phyloP scores from a whole-genome alignment of 441 rosid genomes.

The Mallotus repandus region DNA sequence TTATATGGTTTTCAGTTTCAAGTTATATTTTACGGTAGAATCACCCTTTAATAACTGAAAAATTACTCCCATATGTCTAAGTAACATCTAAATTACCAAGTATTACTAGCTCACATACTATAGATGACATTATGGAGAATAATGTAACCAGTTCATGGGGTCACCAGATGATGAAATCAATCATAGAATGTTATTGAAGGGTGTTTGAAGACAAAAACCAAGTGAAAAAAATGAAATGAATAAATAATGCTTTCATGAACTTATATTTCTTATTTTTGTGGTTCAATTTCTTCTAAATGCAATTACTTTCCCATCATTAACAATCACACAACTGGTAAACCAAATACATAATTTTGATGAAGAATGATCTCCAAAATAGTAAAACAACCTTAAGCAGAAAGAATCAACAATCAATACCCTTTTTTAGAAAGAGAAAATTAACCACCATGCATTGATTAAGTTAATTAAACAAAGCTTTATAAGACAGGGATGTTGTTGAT shows the following conservation, averaged over 20 bases:
- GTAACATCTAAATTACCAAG: not conserved
- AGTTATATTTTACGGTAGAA: not conserved
- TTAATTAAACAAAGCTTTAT: not conserved
- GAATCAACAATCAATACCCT: not conserved
- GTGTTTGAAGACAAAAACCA: not conserved
- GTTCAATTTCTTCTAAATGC: slow-evolving; percentile 83
- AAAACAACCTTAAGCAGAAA: not conserved
- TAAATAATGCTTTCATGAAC: slow-evolving; percentile 3
- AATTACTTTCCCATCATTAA: slow-evolving; percentile 65
- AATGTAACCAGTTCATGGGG: not conserved
- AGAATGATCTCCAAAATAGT: not conserved
- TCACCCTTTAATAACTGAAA: not conserved
- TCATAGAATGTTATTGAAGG: not conserved
- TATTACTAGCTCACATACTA: not conserved
- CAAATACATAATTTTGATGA: slow-evolving; percentile 19
- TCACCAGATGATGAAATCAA: not conserved
- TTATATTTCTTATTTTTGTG: slow-evolving; percentile 76
- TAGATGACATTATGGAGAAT: not conserved
- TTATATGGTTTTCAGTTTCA: not conserved
- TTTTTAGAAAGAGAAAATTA: not conserved
- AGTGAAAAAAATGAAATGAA: not conserved
- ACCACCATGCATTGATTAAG: not conserved
- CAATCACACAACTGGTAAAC: slow-evolving; percentile 64
- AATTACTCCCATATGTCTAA: not conserved
- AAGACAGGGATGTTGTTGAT: too few species aligned